Evolutionary conservation across 2,329 filamentous ascomycete species (phyloP).

Genomic region (Colletotrichum horii): DNA sequence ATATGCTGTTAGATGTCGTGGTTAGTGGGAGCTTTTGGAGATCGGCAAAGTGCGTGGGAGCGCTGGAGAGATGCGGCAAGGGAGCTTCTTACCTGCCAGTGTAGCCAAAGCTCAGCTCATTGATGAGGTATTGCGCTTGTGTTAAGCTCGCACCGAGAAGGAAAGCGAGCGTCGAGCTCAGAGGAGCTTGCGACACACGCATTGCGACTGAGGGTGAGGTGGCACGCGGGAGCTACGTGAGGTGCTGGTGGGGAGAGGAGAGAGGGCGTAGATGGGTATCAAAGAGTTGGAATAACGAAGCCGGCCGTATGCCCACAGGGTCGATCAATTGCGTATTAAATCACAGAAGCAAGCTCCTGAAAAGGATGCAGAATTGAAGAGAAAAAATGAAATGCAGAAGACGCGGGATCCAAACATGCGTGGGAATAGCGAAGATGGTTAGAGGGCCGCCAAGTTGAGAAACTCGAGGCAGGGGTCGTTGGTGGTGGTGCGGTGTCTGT

Average conservation of each 20-base stretch:
- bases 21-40: not conserved
- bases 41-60: not conserved
- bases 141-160: conserved; percentile 53
- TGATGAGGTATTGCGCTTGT: conserved; percentile 71
- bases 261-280: not conserved
- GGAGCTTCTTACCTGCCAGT: conserved; percentile 59
- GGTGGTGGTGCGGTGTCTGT: conserved; percentile 9
- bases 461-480: conserved; percentile 12
- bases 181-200: conserved; percentile 38
- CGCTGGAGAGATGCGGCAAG: not conserved
- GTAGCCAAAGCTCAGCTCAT: conserved; percentile 80
- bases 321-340: conserved; percentile 20
- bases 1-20: conserved; percentile 10
- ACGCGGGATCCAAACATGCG: conserved; percentile 8
- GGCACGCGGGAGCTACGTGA: not conserved
- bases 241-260: not conserved
- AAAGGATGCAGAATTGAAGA: conserved; percentile 7
- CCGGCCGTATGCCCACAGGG: conserved; percentile 10
- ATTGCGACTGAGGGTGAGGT: conserved; percentile 37
- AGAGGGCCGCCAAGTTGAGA: conserved; percentile 18
- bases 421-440: conserved; percentile 6
- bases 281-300: conserved; percentile 8
- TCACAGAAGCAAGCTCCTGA: conserved; percentile 13
- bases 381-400: conserved; percentile 4
- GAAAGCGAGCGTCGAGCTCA: conserved; percentile 40